A percentile compares a stretch with the other conserved stretches of the same genome.
These are phyloP conservation scores for Hanseniaspora guilliermondii DNA, from an alignment of 805 yeast genomes.

Conservation along the genomic window DNA sequence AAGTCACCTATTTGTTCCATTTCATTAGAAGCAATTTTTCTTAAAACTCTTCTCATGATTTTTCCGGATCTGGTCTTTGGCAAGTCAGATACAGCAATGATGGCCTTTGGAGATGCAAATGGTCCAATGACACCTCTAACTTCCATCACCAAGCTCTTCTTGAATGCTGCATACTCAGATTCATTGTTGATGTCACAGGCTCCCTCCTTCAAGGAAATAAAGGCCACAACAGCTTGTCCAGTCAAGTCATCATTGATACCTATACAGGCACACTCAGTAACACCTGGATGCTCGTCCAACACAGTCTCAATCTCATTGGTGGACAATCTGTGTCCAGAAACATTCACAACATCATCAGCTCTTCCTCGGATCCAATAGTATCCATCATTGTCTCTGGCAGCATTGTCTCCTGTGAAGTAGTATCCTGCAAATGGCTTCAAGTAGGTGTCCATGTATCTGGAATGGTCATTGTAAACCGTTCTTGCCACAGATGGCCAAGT, in stretches of 20 bases:
- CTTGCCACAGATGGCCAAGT: conserved; percentile 99
- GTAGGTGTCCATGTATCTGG: conserved; percentile 80
- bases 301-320: conserved; percentile 97
- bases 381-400: conserved; percentile 93
- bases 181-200: conserved; percentile 24
- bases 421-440: conserved; percentile 83
- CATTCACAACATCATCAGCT: conserved; percentile 96
- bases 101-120: conserved; percentile 89
- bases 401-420: conserved; percentile 98
- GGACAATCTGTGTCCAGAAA: conserved; percentile 94
- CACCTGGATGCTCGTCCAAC: conserved; percentile 61
- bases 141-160: conserved; percentile 67
- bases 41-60: conserved; percentile 93
- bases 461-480: conserved; percentile 81
- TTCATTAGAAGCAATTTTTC: conserved; percentile 86
- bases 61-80: conserved; percentile 98
- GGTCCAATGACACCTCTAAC: conserved; percentile 69
- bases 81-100: conserved; percentile 73
- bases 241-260: conserved; percentile 91
- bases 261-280: conserved; percentile 93
- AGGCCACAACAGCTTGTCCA: conserved; percentile 95
- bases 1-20: conserved; percentile 87
- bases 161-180: conserved; percentile 40
- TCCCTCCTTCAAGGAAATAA: conserved; percentile 60
- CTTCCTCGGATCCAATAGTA: conserved; percentile 97